Base-by-base conservation (phyloP, 2,329 filamentous ascomycete species). In the Xylaria sp. region DNA sequence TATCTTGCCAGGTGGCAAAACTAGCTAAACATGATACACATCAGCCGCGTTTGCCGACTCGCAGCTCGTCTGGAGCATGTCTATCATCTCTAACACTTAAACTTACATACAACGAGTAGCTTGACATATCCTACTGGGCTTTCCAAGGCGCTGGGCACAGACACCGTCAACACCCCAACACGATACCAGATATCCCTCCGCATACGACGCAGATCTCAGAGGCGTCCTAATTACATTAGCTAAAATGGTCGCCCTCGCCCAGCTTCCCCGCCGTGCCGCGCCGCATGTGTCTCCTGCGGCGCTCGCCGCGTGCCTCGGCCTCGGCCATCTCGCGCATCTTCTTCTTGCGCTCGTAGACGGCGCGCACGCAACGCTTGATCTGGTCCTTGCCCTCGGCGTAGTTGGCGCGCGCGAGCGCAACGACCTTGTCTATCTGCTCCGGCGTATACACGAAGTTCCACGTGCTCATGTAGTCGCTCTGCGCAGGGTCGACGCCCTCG, bases 371-470 rank as follows among this genome's bases (percentile, higher is more conserved):
- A 21, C 87, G 83, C 66, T 86, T 88, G 19, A 95, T 91, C 76
- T 91, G 87, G 58, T 91, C 90, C 51, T 86, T 85, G 0, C 94
- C 93, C 74, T 96, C 92, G 5, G 86, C 82, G 68, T 92, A 99
- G 76, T 99, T 99, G 10, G 92, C 92, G 57, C 87, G 84, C 1
- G 95, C 93, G 27, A 99, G 83, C 4, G 85, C 83, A 2, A 97
- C 90, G 0, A 96, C 92, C 25, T 86, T 85, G 69, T 98, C 93
- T 54, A 99, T 88, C 75, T 99, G 90, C 59, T 95, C 89, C 0
- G 93, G 89, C 1, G 91, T 96, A 75, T 98, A 99, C 29, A 97
- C 88, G 74, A 98, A 98, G 74, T 99, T 99, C 95, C 95, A 99
- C 0, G 95, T 99, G 68, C 88, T 92, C 80, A 98, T 87, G 76